These are phyloP conservation scores for Chrysoporthe deuterocubensis DNA, from an alignment of 2,329 filamentous ascomycete species.

Conservation along the genomic window DNA sequence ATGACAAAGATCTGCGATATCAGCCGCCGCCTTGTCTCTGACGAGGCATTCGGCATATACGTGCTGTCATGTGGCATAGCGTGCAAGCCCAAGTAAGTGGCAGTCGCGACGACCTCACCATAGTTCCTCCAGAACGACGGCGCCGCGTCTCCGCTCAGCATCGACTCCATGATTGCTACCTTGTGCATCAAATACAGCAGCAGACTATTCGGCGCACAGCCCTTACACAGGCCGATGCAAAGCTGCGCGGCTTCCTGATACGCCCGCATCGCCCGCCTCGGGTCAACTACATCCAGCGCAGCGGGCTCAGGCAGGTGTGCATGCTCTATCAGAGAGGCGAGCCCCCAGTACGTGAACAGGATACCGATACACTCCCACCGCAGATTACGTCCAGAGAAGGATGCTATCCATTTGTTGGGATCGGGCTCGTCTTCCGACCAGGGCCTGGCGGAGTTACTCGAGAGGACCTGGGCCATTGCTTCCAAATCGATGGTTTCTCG, in stretches of 20 bases:
- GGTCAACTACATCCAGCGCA: not conserved
- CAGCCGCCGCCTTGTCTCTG: slow-evolving; percentile 42
- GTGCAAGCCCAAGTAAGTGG: slow-evolving; percentile 44
- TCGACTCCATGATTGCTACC: slow-evolving; percentile 41
- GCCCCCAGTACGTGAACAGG: slow-evolving; percentile 37
- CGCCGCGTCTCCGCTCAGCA: slow-evolving; percentile 46
- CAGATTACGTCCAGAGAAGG: slow-evolving; percentile 44
- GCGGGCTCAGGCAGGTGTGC: slow-evolving; percentile 10
- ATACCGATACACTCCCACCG: slow-evolving; percentile 51
- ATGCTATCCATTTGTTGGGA: slow-evolving; percentile 43
- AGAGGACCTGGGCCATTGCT: slow-evolving; percentile 42
- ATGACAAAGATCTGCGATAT: slow-evolving; percentile 44
- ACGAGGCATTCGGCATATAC: slow-evolving; percentile 40
- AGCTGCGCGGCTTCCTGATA: slow-evolving; percentile 37
- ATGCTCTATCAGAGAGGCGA: slow-evolving; percentile 22
- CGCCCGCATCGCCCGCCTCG: slow-evolving; percentile 29
- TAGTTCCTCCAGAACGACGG: slow-evolving; percentile 39
- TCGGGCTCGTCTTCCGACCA: slow-evolving; percentile 42
- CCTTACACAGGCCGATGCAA: slow-evolving; percentile 38
- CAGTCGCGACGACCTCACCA: slow-evolving; percentile 42
- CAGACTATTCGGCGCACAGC: slow-evolving; percentile 41
- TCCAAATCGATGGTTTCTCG: slow-evolving; percentile 39
- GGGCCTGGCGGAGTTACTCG: slow-evolving; percentile 42
- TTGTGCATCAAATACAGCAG: slow-evolving; percentile 44
- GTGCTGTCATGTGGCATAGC: slow-evolving; percentile 32